phyloP scores from a whole-genome alignment of 805 yeast species.

The Kregervanrija pseudodelftensis region DNA sequence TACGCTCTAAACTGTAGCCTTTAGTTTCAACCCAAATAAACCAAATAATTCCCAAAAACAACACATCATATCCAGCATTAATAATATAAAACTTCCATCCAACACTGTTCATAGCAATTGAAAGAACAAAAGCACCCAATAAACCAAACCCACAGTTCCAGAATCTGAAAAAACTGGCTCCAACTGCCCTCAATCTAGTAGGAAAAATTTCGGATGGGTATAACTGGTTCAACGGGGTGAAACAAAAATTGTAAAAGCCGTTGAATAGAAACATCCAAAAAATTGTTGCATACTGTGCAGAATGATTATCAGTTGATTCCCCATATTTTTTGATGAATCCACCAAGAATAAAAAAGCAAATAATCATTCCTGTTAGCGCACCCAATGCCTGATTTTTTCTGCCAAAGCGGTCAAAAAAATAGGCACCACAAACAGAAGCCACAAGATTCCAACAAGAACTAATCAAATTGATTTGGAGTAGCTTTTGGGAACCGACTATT shows the following conservation, averaged over 20 bases:
- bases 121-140: conserved; percentile 25
- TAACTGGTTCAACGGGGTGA: conserved; percentile 38
- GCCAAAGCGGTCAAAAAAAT: conserved; percentile 13
- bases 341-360: conserved; percentile 17
- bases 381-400: conserved; percentile 13
- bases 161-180: conserved; percentile 10
- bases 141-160: conserved; percentile 15
- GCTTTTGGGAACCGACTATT: conserved; percentile 11
- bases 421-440: conserved; percentile 15
- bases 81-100: conserved; percentile 28
- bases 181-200: conserved; percentile 18
- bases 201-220: conserved; percentile 39
- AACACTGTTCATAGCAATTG: conserved; percentile 33
- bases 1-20: conserved; percentile 33
- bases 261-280: conserved; percentile 46
- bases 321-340: conserved; percentile 12
- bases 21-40: conserved; percentile 28
- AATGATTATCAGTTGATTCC: conserved; percentile 12
- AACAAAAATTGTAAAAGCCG: conserved; percentile 34
- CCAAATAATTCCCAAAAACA: conserved; percentile 15
- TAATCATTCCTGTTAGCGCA: conserved; percentile 12
- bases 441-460: conserved; percentile 14
- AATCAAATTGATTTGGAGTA: conserved; percentile 19
- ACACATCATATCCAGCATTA: conserved; percentile 16
- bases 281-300: conserved; percentile 21